Evolutionary conservation across 2,329 filamentous ascomycete genomes (phyloP), one percentile per base, ranked within the genome.

Genomic region (Sporothrix curviconia): DNA sequence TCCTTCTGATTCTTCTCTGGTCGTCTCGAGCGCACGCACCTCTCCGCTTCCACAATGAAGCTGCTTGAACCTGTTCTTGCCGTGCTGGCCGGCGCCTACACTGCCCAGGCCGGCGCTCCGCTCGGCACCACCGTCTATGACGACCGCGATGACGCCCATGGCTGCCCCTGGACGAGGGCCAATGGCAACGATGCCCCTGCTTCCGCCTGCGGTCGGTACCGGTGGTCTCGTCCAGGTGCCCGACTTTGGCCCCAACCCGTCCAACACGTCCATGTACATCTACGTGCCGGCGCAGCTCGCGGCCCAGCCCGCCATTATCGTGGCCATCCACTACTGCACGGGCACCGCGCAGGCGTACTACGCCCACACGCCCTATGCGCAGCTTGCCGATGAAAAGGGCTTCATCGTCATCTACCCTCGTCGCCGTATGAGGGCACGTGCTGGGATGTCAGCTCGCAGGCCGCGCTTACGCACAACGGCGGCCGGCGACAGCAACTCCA

Each of bases 391-490:
- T 61, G 64, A 69, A 51, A 67, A 75, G 59, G 74, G 74, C 43
- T 73, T 74, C 61, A 70, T 76, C 32, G 74, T 80, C 60, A 79
- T 85, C 65, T 85, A 81, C 67, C 80, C 80, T 72, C 75, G 62
- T 76, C 75, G 2, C 78, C 78, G 0, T 76, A 79, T 62, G 67
- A 67, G n/a, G 79, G 71, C 12, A 70, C 68, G 24, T 85, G 81
- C 71, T 85, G 80, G 79, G 82, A 85, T 60, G 81, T 84, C 2
- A 76, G 76, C 14, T 78, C 75, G 19, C 70, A 69, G 28, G 65
- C 65, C 30, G 74, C 80, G 0, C 72, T 85, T 2, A 78, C 74
- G 3, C 81, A 82, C 63, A 73, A 79, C 56, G 81, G 79, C 7
- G 81, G 81, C n/a, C 22, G 79, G 79, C 3, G 78, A 85, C 66